These are phyloP conservation scores for Talaromyces rugulosus DNA, from an alignment of 2,329 filamentous ascomycete species.

Conservation along the genomic window DNA sequence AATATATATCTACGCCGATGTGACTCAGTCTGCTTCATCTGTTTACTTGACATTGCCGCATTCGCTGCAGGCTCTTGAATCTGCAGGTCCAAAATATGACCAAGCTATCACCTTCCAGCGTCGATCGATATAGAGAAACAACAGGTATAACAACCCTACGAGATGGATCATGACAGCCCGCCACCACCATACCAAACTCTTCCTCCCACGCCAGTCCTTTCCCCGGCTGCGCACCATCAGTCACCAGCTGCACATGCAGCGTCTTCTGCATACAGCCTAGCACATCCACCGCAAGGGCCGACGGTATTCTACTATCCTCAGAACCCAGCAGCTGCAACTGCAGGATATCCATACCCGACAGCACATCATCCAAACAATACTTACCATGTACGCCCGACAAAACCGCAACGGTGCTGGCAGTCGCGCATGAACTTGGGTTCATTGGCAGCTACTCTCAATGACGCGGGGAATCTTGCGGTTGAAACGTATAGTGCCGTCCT, in stretches of 20 bases:
- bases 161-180: conserved; percentile 3
- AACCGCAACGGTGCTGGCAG: neutral
- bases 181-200: conserved; percentile 12
- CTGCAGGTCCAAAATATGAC: neutral
- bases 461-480: conserved; percentile 9
- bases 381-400: neutral
- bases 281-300: neutral
- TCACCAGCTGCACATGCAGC: neutral
- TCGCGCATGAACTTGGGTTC: conserved; percentile 4
- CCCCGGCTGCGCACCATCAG: neutral
- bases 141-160: neutral
- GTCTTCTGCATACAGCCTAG: neutral
- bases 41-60: neutral
- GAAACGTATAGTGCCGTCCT: conserved; percentile 8
- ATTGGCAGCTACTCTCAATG: conserved; percentile 8
- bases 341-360: neutral
- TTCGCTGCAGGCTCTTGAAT: neutral
- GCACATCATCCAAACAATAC: neutral
- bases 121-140: neutral
- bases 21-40: neutral
- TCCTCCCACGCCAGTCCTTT: conserved; percentile 5
- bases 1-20: neutral
- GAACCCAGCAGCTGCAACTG: neutral
- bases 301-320: neutral
- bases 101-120: neutral